Evolutionary conservation across 1,284 basidiomycete species (phyloP), one percentile per base, ranked within the genome.

Genomic region (Ceratobasidium sp.): DNA sequence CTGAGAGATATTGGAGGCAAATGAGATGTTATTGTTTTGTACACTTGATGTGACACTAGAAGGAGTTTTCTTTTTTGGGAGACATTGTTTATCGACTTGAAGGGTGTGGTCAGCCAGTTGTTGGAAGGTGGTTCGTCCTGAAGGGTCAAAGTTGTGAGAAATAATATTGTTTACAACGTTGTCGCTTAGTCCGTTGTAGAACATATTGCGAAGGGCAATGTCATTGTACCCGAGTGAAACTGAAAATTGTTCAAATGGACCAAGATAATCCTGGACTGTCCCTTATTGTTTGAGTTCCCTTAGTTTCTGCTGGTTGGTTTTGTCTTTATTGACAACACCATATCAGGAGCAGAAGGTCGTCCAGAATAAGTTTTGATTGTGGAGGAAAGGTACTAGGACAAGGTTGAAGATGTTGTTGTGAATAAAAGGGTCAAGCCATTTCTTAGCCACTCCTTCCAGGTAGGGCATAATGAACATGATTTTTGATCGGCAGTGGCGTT

Each of bases 311-410:
- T 47, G 11, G 22, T 51, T 7, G 7, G 36, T 41, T 27, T 62
- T 33, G 3, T 15, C 22, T 14, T 22, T 1, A 19, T 73, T 62
- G 22, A 45, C 22, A 8, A 62, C 47, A 7, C 57, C 29, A 45
- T 29, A 73, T 1, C 22, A 14, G 2, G n/a, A 44, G 8, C 33
- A 6, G 27, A 73, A 73, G 11, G 62, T 22, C 0, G 1, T 11
- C 69, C 69, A 73, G 19, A 73, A 62, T 8, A 19, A 6, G 1
- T 50, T 36, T 31, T 44, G 2, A n/a, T 73, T 33, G 19, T 73
- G 33, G 15, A 73, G 22, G 19, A 29, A 64, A 3, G 44, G 11
- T n/a, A 71, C 6, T 22, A 8, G 15, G 15, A 1, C 1, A 1
- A 9, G 11, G 9, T 8, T 15, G 22, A 48, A n/a, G 3, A 6